Evolutionary conservation across 495 filamentous ascomycete genomes (phyloP), one percentile per base, ranked within the genome.

Genomic region (Neurospora sp.): DNA sequence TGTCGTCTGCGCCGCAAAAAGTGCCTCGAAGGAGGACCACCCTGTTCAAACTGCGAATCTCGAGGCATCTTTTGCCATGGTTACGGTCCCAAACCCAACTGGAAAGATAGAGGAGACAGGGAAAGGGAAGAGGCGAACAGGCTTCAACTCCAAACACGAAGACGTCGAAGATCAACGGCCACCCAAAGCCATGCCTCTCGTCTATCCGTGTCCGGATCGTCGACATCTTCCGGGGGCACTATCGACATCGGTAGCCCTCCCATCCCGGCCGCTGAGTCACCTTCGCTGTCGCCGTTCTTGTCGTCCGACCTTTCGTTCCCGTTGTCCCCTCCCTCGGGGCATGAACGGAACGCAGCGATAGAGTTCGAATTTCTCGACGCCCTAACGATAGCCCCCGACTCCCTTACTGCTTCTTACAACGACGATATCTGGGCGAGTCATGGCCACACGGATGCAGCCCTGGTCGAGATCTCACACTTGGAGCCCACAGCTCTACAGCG

Each of bases 1-100:
- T 84, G 82, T 69, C 82, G 82, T n/a, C 72, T 84, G 14, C 75
- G 82, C 22, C 78, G 81, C 70, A 83, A 83, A 73, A 84, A 83
- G 72, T 84, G 82, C 70, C 79, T 83, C 71, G 81, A 83, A 74
- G 68, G 71, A n/a, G 73, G 44, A 5, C 82, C 80, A 18, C 59
- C 59, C 22, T 84, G 82, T 48, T 71, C 74, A 14, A 75, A 74
- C 68, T 83, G 82, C 69, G 68, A 70, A 70, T 74, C 76, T 41
- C 74, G 81, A 39, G 71, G 70, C 48, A 83, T 84, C 20, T 72
- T 74, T 22, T 83, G 82, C 69, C 76, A 79, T 68, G 80, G 78
- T 11, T 79, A 80, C 71, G 80, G 76, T 18, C 65, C 75, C 22
- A 79, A 73, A 42, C 82, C 82, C 31, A 68, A 74, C 18, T 83